These are phyloP conservation scores for Calonectria hawksworthii DNA, from an alignment of 2,329 filamentous ascomycete species.

Conservation along the genomic window DNA sequence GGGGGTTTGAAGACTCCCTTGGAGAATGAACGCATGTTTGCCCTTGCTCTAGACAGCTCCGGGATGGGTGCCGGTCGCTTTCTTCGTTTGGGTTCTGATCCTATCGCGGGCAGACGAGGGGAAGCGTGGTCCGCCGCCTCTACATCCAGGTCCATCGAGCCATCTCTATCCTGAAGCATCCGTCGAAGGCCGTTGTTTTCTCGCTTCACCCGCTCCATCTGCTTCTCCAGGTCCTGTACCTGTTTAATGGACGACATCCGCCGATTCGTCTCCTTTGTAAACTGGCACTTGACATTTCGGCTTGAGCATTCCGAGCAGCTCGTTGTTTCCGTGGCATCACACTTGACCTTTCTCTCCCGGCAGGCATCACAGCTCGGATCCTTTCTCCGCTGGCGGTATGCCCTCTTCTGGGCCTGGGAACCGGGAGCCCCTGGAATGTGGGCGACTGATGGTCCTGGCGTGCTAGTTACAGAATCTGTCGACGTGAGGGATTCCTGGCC, in stretches of 20 bases:
- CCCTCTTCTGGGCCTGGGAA: constrained; percentile 84
- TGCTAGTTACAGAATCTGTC: constrained; percentile 69
- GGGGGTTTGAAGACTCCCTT: constrained; percentile 87
- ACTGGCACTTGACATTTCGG: constrained; percentile 96
- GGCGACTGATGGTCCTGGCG: constrained; percentile 58
- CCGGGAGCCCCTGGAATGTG: constrained; percentile 59
- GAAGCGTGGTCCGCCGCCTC: constrained; percentile 64
- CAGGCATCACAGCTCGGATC: constrained; percentile 98
- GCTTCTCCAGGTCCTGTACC: constrained; percentile 95
- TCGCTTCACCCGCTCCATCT: constrained; percentile 83
- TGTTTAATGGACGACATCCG: constrained; percentile 99
- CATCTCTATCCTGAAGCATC: constrained; percentile 67
- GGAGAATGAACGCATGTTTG: constrained; percentile 80
- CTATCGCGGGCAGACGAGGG: constrained; percentile 74
- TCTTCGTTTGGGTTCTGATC: constrained; percentile 74
- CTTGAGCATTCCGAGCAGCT: constrained; percentile 98
- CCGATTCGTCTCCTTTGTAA: constrained; percentile 98
- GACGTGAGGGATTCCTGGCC: constrained; percentile 74
- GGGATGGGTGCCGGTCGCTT: constrained; percentile 72
- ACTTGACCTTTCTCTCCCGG: constrained; percentile 87
- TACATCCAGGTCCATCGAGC: constrained; percentile 64
- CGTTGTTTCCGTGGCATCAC: constrained; percentile 95
- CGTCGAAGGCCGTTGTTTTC: constrained; percentile 83
- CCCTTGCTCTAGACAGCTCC: constrained; percentile 79
- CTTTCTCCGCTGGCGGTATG: constrained; percentile 94